These are phyloP conservation scores for Leccinum variicolor DNA, from an alignment of 768 basidiomycete genomes.

Conservation along the genomic window DNA sequence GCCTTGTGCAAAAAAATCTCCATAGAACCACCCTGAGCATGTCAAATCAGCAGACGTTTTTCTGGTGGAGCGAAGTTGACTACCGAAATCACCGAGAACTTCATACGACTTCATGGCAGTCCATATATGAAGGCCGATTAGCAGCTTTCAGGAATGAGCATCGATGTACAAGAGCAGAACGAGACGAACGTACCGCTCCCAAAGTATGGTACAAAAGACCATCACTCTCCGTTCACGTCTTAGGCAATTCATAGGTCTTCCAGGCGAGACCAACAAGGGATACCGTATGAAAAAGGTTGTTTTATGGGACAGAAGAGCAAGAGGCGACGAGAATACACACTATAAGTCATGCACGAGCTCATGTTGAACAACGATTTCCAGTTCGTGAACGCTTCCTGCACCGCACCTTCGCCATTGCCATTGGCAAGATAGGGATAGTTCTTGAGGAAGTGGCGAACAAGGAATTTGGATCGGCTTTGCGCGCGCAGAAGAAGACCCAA, in stretches of 20 bases:
- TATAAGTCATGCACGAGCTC: slow-evolving; percentile 93
- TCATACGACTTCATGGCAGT: slow-evolving; percentile 87
- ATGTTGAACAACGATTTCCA: slow-evolving; percentile 94
- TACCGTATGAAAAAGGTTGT: slow-evolving; percentile 39
- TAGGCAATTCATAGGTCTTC: slow-evolving; percentile 86
- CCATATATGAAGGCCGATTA: slow-evolving; percentile 90
- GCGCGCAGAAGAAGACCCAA: slow-evolving; percentile 80
- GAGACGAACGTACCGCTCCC: slow-evolving; percentile 61
- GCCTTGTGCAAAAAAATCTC: slow-evolving; percentile 94
- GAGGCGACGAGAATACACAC: slow-evolving; percentile 38
- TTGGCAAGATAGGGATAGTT: slow-evolving; percentile 84
- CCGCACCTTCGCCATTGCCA: slow-evolving; percentile 69
- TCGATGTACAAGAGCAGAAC: neutral
- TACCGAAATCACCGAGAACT: slow-evolving; percentile 91
- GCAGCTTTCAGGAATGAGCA: slow-evolving; percentile 44
- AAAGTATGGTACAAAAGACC: slow-evolving; percentile 86
- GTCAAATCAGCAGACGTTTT: neutral
- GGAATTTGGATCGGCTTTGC: slow-evolving; percentile 82
- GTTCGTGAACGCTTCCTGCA: slow-evolving; percentile 91
- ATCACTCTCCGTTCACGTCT: slow-evolving; percentile 83
- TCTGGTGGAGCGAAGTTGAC: slow-evolving; percentile 12
- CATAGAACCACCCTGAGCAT: slow-evolving; percentile 90
- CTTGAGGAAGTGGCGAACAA: slow-evolving; percentile 92
- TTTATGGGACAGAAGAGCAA: slow-evolving; percentile 4
- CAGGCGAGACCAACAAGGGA: slow-evolving; percentile 85